phyloP scores from a whole-genome alignment of 2,329 filamentous ascomycete species.

The Fusarium equiseti region DNA sequence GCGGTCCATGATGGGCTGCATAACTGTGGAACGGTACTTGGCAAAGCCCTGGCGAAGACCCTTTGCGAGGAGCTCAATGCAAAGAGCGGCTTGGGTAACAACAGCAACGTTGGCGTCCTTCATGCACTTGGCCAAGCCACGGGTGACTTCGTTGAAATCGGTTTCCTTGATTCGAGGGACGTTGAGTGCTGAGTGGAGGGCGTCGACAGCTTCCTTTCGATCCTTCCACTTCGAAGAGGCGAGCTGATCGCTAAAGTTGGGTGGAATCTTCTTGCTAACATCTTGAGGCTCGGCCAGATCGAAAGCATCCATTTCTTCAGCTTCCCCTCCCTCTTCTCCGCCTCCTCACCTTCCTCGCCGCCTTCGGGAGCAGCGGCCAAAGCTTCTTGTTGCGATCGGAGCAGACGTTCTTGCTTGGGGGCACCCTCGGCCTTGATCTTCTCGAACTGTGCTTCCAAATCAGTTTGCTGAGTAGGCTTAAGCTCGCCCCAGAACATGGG shows the following conservation, averaged over 20 bases:
- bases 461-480: slow-evolving; percentile 94
- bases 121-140: slow-evolving; percentile 93
- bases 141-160: slow-evolving; percentile 85
- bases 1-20: slow-evolving; percentile 92
- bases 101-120: slow-evolving; percentile 98
- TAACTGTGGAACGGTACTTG: slow-evolving; percentile 83
- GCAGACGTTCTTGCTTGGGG: slow-evolving; percentile 89
- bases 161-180: slow-evolving; percentile 93
- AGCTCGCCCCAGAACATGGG: slow-evolving; percentile 96
- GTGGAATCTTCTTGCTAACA: slow-evolving; percentile 82
- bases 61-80: slow-evolving; percentile 88
- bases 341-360: slow-evolving; percentile 68
- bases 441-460: slow-evolving; percentile 94
- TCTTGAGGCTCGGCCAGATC: slow-evolving; percentile 90
- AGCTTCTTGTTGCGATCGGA: slow-evolving; percentile 90
- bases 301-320: slow-evolving; percentile 79
- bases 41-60: slow-evolving; percentile 82
- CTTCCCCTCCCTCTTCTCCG: slow-evolving; percentile 64
- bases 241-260: slow-evolving; percentile 84
- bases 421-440: slow-evolving; percentile 87
- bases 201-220: slow-evolving; percentile 92
- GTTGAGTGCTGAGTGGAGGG: slow-evolving; percentile 79
- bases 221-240: slow-evolving; percentile 98
- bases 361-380: slow-evolving; percentile 75
- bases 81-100: slow-evolving; percentile 92